These are phyloP conservation scores for Elaeis oleifera DNA, from an alignment of 202 grass and related monocot species.

Conservation along the genomic window DNA sequence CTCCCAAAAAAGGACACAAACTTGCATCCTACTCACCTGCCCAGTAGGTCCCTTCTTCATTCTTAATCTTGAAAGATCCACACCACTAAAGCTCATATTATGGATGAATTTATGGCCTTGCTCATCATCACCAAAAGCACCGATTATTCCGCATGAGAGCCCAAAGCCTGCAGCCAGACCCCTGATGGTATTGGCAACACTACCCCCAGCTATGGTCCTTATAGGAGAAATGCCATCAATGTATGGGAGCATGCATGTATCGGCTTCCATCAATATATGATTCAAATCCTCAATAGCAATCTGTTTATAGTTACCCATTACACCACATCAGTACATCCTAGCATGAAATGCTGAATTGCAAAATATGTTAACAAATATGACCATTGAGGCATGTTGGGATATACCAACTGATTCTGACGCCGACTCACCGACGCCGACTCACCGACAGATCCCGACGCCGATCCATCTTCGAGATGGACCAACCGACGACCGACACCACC, in stretches of 20 bases:
- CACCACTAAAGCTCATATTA: constrained; percentile 81
- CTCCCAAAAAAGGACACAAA: background rate
- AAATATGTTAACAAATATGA: no score
- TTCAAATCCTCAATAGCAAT: constrained; percentile 65
- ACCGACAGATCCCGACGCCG: no score
- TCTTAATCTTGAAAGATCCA: constrained; percentile 75
- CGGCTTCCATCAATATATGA: constrained; percentile 62
- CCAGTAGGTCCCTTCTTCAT: constrained; percentile 70
- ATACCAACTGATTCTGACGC: no score
- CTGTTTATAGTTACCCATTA: constrained; percentile 18
- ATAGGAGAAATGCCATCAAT: constrained; percentile 32
- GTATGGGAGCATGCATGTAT: constrained; percentile 42
- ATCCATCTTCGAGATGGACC: no score
- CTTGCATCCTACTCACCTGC: constrained; percentile 43
- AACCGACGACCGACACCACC: no score
- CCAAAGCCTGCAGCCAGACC: constrained; percentile 69
- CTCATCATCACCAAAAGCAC: constrained; percentile 76
- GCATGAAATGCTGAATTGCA: no score
- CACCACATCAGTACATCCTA: no score
- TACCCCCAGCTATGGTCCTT: constrained; percentile 79
- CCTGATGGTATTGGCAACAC: constrained; percentile 85
- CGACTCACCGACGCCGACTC: no score
- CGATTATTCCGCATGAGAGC: constrained; percentile 76
- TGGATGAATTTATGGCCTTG: constrained; percentile 54
- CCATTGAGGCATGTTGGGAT: no score